These are phyloP conservation scores for Penicillium flavigenum DNA, from an alignment of 495 filamentous ascomycete species.

Conservation along the genomic window DNA sequence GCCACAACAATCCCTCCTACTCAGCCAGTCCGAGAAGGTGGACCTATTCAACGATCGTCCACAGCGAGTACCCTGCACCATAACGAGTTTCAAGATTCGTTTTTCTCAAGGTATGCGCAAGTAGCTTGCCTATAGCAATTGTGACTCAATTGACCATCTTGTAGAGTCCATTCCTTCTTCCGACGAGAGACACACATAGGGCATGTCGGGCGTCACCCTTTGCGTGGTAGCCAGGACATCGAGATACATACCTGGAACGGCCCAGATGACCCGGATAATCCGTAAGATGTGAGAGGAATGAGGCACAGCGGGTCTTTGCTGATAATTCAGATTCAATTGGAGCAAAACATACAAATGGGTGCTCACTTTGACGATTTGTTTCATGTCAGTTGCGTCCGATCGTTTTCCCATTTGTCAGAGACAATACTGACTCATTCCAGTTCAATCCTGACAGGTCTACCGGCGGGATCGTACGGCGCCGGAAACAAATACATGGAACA, in stretches of 20 bases:
- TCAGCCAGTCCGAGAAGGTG: background rate
- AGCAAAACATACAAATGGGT: constrained; percentile 36
- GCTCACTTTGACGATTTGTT: constrained; percentile 43
- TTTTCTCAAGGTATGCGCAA: constrained; percentile 18
- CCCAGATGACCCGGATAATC: constrained; percentile 30
- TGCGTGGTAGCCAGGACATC: constrained; percentile 21
- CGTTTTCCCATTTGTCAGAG: background rate
- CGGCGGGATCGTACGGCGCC: constrained; percentile 42
- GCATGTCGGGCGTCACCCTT: constrained; percentile 24
- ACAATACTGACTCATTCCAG: constrained; percentile 13
- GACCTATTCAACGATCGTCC: constrained; percentile 6
- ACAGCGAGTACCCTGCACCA: constrained; percentile 22
- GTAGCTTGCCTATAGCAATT: background rate
- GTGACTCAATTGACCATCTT: background rate
- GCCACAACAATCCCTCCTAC: background rate
- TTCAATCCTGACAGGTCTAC: constrained; percentile 44
- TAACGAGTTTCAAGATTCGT: constrained; percentile 29
- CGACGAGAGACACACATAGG: constrained; percentile 25
- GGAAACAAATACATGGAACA: constrained; percentile 41
- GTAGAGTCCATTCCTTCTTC: constrained; percentile 26
- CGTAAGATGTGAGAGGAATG: constrained; percentile 3
- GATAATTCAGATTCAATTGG: constrained; percentile 6
- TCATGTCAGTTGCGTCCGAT: constrained; percentile 29
- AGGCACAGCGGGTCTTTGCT: background rate
- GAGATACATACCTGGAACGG: constrained; percentile 33